Conservation (phyloP, 2,329 filamentous ascomycete genomes). For the Helicocarpus griseus region DNA sequence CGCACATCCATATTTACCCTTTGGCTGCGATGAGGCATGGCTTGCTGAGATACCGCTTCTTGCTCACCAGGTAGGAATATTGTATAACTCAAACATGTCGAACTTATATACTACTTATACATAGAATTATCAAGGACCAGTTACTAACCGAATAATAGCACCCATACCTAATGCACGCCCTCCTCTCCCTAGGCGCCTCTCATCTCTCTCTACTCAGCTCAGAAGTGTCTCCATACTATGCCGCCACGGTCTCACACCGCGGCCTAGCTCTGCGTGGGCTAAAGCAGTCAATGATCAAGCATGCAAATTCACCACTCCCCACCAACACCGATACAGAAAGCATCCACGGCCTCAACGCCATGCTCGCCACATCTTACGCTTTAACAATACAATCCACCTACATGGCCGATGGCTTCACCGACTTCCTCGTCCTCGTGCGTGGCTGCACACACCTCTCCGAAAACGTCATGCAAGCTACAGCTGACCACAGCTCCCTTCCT, state of each 20-base stretch:
- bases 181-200: not conserved
- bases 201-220: not conserved
- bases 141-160: not conserved
- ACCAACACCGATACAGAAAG: not conserved
- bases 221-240: not conserved
- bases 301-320: not conserved
- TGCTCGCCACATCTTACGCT: conserved; percentile 22
- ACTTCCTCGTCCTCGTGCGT: conserved; percentile 21
- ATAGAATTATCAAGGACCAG: too few species aligned
- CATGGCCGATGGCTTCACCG: conserved; percentile 18
- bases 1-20: not conserved
- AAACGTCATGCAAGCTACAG: not conserved
- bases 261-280: not conserved
- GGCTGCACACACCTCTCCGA: conserved; percentile 5
- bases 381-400: conserved; percentile 20
- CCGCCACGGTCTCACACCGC: not conserved
- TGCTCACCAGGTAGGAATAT: not conserved
- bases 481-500: not conserved
- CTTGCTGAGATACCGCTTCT: not conserved
- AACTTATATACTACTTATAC: not conserved
- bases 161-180: not conserved
- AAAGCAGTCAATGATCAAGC: not conserved
- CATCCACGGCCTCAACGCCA: conserved; percentile 6
- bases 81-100: too few species aligned
- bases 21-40: not conserved